These are phyloP conservation scores for Eutrema salsugineum DNA, from an alignment of 441 rosid genomes.

Conservation along the genomic window DNA sequence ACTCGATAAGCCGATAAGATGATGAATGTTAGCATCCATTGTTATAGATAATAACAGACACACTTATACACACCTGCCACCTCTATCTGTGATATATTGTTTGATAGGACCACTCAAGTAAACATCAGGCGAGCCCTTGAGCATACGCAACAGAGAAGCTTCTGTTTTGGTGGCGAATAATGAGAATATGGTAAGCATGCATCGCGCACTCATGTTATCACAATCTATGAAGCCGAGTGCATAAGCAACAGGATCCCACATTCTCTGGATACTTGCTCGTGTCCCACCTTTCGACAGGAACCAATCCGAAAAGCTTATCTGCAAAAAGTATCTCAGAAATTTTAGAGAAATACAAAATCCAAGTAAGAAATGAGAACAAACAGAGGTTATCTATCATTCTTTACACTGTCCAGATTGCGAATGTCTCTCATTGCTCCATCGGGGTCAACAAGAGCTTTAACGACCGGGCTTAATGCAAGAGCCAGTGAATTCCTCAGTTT, in stretches of 20 bases:
- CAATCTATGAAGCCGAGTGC: constrained; percentile 98
- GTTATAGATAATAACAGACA: neutral
- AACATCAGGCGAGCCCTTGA: constrained; percentile 96
- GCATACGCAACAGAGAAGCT: constrained; percentile 97
- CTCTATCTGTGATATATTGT: constrained; percentile 82
- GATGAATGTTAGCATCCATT: neutral
- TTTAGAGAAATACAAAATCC: neutral
- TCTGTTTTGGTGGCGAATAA: constrained; percentile 98
- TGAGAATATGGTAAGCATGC: constrained; percentile 99
- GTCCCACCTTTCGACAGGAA: constrained; percentile 98
- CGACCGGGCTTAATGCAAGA: constrained; percentile 94
- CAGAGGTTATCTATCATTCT: constrained; percentile 18
- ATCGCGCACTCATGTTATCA: constrained; percentile 97
- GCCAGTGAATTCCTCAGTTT: constrained; percentile 95
- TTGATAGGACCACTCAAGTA: constrained; percentile 95
- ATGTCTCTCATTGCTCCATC: constrained; percentile 93
- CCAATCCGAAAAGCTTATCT: constrained; percentile 98
- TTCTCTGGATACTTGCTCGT: constrained; percentile 79
- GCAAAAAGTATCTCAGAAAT: constrained; percentile 22
- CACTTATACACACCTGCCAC: constrained; percentile 69
- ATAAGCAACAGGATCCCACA: constrained; percentile 99
- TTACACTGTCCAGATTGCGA: constrained; percentile 82
- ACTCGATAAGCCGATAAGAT: neutral
- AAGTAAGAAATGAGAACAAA: neutral
- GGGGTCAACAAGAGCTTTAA: constrained; percentile 82